A percentile compares a stretch with the other conserved stretches of the same genome.
Conservation (phyloP, 2,329 filamentous ascomycete species). For the Diaporthe batatas region DNA sequence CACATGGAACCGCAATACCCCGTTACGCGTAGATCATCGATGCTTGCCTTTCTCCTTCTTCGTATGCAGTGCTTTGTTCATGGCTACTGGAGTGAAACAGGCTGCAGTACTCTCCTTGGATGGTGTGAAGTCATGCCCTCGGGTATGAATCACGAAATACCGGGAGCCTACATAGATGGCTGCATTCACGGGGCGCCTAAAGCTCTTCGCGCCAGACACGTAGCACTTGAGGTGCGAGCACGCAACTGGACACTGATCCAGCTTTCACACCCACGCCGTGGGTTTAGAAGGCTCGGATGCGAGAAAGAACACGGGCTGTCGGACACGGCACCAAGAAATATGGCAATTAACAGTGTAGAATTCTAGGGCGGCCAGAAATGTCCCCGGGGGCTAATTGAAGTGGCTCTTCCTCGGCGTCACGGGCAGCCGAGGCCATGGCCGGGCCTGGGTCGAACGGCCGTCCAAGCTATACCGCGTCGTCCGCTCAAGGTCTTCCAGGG, state of each 20-base stretch:
- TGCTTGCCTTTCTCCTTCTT: neutral
- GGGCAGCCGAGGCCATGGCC: constrained; percentile 17
- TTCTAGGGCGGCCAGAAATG: too few relatives aligned
- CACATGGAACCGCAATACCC: neutral
- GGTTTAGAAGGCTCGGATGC: too few relatives aligned
- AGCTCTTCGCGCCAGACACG: neutral
- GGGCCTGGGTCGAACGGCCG: neutral
- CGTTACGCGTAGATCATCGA: neutral
- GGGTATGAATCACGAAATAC: neutral
- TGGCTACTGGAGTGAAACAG: neutral
- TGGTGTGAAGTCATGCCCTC: neutral
- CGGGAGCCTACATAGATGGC: neutral
- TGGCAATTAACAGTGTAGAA: neutral
- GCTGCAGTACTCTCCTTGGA: neutral
- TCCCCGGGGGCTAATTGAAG: neutral
- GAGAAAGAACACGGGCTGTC: neutral
- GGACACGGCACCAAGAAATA: neutral
- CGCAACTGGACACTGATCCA: too few relatives aligned
- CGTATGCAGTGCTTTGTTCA: neutral
- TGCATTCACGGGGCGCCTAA: neutral
- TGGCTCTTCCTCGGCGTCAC: constrained; percentile 21
- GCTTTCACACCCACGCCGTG: too few relatives aligned
- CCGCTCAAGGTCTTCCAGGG: constrained; percentile 21
- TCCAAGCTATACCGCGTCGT: constrained; percentile 30
- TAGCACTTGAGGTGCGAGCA: too few relatives aligned